Conservation (phyloP, 2,329 filamentous ascomycete genomes). For the Fusarium secorum region DNA sequence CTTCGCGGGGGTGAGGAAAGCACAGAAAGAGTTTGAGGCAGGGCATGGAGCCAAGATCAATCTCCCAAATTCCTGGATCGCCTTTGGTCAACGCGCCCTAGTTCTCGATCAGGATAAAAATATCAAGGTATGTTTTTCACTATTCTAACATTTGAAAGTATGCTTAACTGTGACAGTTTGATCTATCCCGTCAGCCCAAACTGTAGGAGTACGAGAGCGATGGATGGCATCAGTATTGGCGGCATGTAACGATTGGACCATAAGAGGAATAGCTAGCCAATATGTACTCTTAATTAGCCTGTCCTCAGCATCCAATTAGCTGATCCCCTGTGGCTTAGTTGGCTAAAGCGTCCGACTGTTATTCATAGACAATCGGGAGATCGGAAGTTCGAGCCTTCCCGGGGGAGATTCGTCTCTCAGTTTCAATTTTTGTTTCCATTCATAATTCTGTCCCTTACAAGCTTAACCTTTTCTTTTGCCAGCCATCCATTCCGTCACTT, state of each 20-base stretch:
- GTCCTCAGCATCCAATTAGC: neutral
- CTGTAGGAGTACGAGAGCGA: neutral
- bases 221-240: neutral
- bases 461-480: neutral
- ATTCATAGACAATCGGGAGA: constrained; percentile 42
- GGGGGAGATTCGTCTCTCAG: constrained; percentile 27
- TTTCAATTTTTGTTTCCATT: fast-evolving
- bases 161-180: neutral
- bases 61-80: neutral
- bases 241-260: neutral
- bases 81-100: neutral
- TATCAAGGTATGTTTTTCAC: neutral
- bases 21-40: neutral
- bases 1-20: neutral
- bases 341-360: constrained; percentile 41
- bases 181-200: neutral
- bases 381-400: constrained; percentile 45
- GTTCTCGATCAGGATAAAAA: neutral
- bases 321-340: constrained; percentile 39
- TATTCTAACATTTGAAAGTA: fast-evolving
- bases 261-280: fast-evolving
- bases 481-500: neutral
- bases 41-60: neutral
- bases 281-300: fast-evolving
- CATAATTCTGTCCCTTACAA: fast-evolving